Base-by-base conservation (phyloP, 192 early-diverging fungal genomes). In the Backusella parvicylindrica region DNA sequence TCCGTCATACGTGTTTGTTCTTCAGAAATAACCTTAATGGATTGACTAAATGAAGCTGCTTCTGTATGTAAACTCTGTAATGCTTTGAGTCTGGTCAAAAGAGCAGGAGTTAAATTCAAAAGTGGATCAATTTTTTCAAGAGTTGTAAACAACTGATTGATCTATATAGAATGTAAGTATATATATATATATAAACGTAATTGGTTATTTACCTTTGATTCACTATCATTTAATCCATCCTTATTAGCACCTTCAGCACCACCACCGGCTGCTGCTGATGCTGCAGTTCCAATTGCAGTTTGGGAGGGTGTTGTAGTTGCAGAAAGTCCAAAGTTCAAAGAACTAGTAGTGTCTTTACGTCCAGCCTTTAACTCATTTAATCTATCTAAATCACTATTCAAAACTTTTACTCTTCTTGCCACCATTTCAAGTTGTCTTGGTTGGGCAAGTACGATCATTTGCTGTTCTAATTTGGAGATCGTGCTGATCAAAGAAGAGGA, bases 1-100 rank as follows among this genome's bases (percentile, higher is more conserved):
- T 92, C 91, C 4, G 71, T 77, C 63, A 96, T 86, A 28, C 87
- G 85, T 13, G 71, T 82, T 72, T 96, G 95, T 68, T 93, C 95
- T 16, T 78, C 72, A 21, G 87, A 86, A 53, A 96, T 84, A 81
- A 91, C 88, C 71, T 89, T 88, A 40, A 97, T 85, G 6, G 89
- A 90, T 8, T 93, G 88, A 13, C 89, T 87, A 75, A 93, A 95
- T 43, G 92, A 87, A 15, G 92, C 85, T 0, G 95, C 94, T 76
- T 98, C 95, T 0, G 86, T 82, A 77, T 98, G 96, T 49, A 98
- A 83, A 3, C 84, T 84, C 65, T 92, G 89, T 40, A 98, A 85
- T 7, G 90, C 88, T 70, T 92, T 92, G 71, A 98, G 81, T 37
- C 96, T 88, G 15, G 89, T 81, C 16, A 96, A 84, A 18, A 96